Evolutionary conservation across 371 early-diverging fungal species (phyloP).

Genomic region (Syncephalastrum contaminatum): DNA sequence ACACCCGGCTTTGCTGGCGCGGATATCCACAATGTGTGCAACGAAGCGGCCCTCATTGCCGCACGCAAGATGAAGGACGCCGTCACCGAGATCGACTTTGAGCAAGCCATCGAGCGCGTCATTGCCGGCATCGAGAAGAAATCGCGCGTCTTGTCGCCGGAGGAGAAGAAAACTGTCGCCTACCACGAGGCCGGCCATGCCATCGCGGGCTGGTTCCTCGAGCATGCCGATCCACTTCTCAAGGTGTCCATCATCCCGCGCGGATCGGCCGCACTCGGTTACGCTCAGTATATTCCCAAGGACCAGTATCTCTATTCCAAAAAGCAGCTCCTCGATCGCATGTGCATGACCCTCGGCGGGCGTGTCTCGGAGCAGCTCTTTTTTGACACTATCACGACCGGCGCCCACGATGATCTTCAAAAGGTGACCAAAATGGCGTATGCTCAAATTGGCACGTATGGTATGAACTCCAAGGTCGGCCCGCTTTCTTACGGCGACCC

Average conservation of each 20-base stretch:
- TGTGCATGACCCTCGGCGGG: constrained; percentile 97
- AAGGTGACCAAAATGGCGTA: constrained; percentile 97
- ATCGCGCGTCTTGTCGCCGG: constrained; percentile 90
- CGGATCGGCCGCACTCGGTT: constrained; percentile 92
- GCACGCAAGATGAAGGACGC: constrained; percentile 73
- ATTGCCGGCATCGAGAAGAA: constrained; percentile 98
- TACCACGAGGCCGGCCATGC: constrained; percentile 99
- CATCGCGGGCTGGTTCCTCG: constrained; percentile 95
- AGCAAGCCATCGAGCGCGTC: constrained; percentile 96
- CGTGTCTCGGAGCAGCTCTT: constrained; percentile 93
- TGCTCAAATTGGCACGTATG: constrained; percentile 88
- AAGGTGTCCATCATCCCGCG: constrained; percentile 98
- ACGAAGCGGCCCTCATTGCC: constrained; percentile 97
- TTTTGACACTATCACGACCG: constrained; percentile 86
- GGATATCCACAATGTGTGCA: constrained; percentile 98
- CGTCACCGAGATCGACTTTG: constrained; percentile 89
- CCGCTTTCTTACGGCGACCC: constrained; percentile 80
- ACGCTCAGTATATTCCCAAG: constrained; percentile 97
- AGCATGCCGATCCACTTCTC: constrained; percentile 92
- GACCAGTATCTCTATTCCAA: constrained; percentile 94
- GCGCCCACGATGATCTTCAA: constrained; percentile 92
- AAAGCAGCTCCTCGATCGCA: constrained; percentile 91
- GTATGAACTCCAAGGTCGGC: constrained; percentile 91
- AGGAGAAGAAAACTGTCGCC: constrained; percentile 97
- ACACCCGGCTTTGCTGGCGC: constrained; percentile 98